Evolutionary conservation across 2,329 filamentous ascomycete genomes (phyloP).

Genomic region (Bipolaris cookei): DNA sequence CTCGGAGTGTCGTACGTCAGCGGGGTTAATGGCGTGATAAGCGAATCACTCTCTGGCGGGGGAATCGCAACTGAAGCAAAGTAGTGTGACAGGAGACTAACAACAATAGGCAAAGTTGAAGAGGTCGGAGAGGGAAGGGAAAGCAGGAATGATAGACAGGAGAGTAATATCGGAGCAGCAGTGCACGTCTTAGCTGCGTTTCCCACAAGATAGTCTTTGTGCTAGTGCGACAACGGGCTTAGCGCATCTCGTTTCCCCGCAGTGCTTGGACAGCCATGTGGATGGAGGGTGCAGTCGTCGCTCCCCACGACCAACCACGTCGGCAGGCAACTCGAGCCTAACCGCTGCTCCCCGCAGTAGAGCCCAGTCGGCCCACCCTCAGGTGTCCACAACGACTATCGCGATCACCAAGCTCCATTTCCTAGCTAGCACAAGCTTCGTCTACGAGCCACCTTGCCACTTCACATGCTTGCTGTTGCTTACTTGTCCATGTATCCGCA

Average conservation of each 20-base stretch:
- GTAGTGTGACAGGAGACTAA: background rate
- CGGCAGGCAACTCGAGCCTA: slow-evolving; percentile 17
- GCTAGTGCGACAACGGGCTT: slow-evolving; percentile 26
- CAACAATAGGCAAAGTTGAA: slow-evolving; percentile 12
- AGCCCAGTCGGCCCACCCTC: slow-evolving; percentile 26
- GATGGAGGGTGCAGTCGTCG: slow-evolving; percentile 19
- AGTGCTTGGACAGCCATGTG: slow-evolving; percentile 38
- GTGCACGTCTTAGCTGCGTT: slow-evolving; percentile 19
- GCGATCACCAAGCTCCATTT: slow-evolving; percentile 25
- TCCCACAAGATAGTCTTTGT: slow-evolving; percentile 17
- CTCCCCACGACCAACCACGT: slow-evolving; percentile 21
- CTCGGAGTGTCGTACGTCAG: slow-evolving; percentile 31
- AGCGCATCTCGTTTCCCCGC: slow-evolving; percentile 41
- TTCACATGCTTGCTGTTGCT: slow-evolving; percentile 15
- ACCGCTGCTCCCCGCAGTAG: slow-evolving; percentile 27
- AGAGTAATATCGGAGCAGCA: slow-evolving; percentile 35
- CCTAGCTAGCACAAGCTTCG: slow-evolving; percentile 26
- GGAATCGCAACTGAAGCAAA: slow-evolving; percentile 11
- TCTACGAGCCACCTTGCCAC: slow-evolving; percentile 22
- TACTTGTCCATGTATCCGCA: background rate
- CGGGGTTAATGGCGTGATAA: slow-evolving; percentile 37
- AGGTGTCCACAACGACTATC: slow-evolving; percentile 26
- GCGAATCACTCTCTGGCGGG: slow-evolving; percentile 24
- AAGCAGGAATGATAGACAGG: slow-evolving; percentile 25
- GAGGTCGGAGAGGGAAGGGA: slow-evolving; percentile 8